Conservation (phyloP, 331 rosid species). For the Ulmus americana region DNA sequence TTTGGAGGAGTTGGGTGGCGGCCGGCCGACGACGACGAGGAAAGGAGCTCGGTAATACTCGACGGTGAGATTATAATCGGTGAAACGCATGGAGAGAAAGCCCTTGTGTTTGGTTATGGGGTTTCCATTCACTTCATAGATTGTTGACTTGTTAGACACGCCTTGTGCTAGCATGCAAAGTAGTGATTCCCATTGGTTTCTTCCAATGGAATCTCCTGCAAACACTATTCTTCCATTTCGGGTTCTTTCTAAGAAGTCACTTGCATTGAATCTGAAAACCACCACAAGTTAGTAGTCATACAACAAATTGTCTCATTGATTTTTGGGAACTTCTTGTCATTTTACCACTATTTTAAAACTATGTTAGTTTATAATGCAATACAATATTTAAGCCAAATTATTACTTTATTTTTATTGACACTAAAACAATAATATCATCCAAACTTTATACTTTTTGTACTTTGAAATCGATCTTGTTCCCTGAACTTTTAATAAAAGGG, state of each 20-base stretch:
- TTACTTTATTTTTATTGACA: too few relatives aligned
- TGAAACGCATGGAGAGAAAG: slow-evolving; percentile 51
- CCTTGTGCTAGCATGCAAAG: slow-evolving; percentile 70
- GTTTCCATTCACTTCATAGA: slow-evolving; percentile 64
- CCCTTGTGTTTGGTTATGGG: slow-evolving; percentile 85
- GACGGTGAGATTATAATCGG: slow-evolving; percentile 63
- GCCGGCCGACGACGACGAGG: slow-evolving; percentile 46
- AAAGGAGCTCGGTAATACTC: slow-evolving; percentile 82
- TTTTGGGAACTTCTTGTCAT: not conserved
- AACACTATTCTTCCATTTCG: slow-evolving; percentile 77
- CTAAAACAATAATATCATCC: too few relatives aligned
- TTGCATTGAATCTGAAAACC: slow-evolving; percentile 63
- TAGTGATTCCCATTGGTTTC: slow-evolving; percentile 93
- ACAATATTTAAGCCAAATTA: too few relatives aligned
- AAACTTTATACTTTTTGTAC: too few relatives aligned
- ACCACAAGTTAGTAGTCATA: not conserved
- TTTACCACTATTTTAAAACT: not conserved
- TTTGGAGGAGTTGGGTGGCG: slow-evolving; percentile 42
- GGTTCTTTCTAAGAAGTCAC: slow-evolving; percentile 56
- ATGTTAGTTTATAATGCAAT: not conserved
- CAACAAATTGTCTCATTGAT: too few relatives aligned
- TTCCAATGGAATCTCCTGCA: slow-evolving; percentile 81
- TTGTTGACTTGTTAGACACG: slow-evolving; percentile 51
- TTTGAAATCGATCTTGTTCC: too few relatives aligned
- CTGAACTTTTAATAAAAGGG: too few relatives aligned